Base-by-base conservation (phyloP, 352 stramenopile genomes). In the Globisporangium nodosum region DNA sequence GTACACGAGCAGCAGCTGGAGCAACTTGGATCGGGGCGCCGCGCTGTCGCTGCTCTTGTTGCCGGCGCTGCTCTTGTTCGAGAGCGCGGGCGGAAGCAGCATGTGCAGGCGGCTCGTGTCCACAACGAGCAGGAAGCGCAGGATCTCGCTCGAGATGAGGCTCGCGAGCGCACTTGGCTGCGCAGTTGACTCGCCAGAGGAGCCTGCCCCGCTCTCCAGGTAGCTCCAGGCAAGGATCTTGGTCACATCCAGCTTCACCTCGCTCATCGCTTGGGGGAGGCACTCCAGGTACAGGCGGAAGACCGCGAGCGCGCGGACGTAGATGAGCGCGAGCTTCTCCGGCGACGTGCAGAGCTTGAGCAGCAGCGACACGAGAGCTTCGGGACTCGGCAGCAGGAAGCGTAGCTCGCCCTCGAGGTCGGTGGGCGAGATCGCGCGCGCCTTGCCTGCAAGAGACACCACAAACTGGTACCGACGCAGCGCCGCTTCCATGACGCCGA, bases 181-280 rank as follows among this genome's bases (percentile, higher is more conserved):
- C 24, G 42, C 21, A 27, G 24, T 27, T 3, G 31, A n/a, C 6
- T 35, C 15, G 24, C 6, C 31, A 15, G 13, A 35, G 43, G 30
- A 15, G 16, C 46, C 54, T 0, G 33, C 49, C 9, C 50, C 47
- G 21, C n/a, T 39, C 21, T 85, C 65, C 15, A 92, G 66, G 39
- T 75, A 75, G 16, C 69, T 63, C 76, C 78, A 92, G 0, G 64
- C 63, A 3, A 93, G 60, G n/a, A 88, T 70, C 69, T 95, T 95
- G 12, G 86, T 85, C 24, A 93, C 84, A 64, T 95, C 86, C 40
- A 89, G 71, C 63, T 95, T 95, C 11, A 88, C 73, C 35, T 95
- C 86, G 33, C 71, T 71, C 81, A 92, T 95, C 2, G 73, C 60
- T 13, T 87, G 70, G 0, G 84, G 82, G 9, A 95, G 63, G 46